Conservation (phyloP, 805 yeast genomes). For the Naumovozyma castellii region DNA sequence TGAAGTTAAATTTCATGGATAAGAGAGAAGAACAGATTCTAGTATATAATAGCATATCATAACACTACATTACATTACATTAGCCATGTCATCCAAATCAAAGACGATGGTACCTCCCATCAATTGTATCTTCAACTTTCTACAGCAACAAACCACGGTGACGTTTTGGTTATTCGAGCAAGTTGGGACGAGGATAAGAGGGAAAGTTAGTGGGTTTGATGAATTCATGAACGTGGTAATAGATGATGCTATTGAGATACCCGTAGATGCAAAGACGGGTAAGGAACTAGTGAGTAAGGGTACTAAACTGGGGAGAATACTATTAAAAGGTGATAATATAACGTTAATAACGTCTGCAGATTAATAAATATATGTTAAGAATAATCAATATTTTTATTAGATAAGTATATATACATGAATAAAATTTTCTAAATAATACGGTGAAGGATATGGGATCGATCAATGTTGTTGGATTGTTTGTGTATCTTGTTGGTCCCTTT, state of each 20-base stretch:
- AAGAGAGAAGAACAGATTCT: too few species aligned
- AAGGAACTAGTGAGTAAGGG: conserved; percentile 16
- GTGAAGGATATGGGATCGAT: neutral
- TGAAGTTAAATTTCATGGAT: too few species aligned
- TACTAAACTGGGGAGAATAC: conserved; percentile 57
- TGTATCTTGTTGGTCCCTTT: conserved; percentile 1
- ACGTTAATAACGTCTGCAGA: conserved; percentile 48
- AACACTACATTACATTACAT: too few species aligned
- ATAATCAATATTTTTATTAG: neutral
- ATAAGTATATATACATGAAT: neutral
- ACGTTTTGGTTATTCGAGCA: conserved; percentile 89
- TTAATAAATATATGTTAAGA: conserved; percentile 2
- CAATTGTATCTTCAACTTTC: conserved; percentile 75
- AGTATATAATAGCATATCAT: too few species aligned
- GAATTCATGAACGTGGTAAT: conserved; percentile 87
- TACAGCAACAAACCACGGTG: conserved; percentile 74
- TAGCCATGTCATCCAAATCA: conserved; percentile 18
- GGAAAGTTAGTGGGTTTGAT: conserved; percentile 85
- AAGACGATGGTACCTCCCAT: conserved; percentile 71
- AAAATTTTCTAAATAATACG: too few species aligned
- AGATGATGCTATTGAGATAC: conserved; percentile 56
- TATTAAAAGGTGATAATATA: conserved; percentile 90
- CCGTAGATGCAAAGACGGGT: conserved; percentile 36
- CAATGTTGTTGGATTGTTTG: neutral
- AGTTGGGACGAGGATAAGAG: conserved; percentile 64